Evolutionary conservation across 1,139 yeast genomes (phyloP), one percentile per base, ranked within the genome.

Genomic region (Nakaseomyces bracarensis): DNA sequence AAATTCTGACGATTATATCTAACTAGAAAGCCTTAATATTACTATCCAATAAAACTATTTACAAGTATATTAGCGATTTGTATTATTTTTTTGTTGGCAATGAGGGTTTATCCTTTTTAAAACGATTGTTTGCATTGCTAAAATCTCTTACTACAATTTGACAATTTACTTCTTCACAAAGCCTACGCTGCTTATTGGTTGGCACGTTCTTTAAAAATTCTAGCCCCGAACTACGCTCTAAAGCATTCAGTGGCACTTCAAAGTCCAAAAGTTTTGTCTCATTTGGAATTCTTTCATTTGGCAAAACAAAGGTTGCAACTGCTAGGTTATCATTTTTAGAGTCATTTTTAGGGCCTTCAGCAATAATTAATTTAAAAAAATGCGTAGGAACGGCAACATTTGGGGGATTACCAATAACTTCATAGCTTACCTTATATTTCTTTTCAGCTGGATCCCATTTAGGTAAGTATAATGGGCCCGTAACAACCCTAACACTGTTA

Each of bases 351-450:
- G 75, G 70, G 11, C 68, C 68, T 61, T 91, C 97, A 7, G 94
- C 96, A 37, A 91, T 84, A 44, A 93, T 68, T 46, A 91, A 68
- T 64, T 91, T 93, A 73, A 81, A 91, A 58, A 93, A 91, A 64
- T 91, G 98, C 0, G 98, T 91, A 14, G 99, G 98, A 9, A 91
- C 99, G 0, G 98, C 97, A 43, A 91, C 74, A 54, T 77, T 84
- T 41, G 98, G 98, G 5, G 99, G 99, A 52, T 86, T 83, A 3
- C 99, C 99, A 61, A 91, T 86, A 36, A 91, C 85, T 65, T 93
- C 98, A 63, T 89, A 91, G 2, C 75, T 69, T 14, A 91, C 95
- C 50, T 84, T 71, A 64, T 69, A 84, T 61, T 89, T 91, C 2
- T 89, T 93, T 54, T 82, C 87, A 36, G 67, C 74, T 1, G 79